Evolutionary conservation across 768 basidiomycete genomes (phyloP), one percentile per base, ranked within the genome.

Genomic region (Boletus bicolor): DNA sequence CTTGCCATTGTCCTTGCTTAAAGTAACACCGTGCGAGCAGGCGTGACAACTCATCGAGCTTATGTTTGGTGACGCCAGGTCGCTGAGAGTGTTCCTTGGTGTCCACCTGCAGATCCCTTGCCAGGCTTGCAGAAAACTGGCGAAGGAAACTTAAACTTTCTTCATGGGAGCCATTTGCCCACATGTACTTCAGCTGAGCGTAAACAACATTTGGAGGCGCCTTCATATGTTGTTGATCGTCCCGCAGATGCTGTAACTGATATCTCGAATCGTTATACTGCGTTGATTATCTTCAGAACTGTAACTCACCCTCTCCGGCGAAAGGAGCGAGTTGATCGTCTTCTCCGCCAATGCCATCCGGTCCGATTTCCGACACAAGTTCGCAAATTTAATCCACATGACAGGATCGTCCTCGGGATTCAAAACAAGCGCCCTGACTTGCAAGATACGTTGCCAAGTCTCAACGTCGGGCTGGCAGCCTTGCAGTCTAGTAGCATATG

Each of bases 311-410:
- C 82, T 75, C 51, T 89, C 88, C 5, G 88, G 87, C 10, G 88
- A 85, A 32, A 97, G 76, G 1, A 99, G 73, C 0, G 93, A 96
- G 60, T 94, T 91, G 65, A 99, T 89, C 0, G 96, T 97, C 75
- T 98, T 98, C 63, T 98, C 94, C 0, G 96, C 95, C 48, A 99
- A 76, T n/a, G 82, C 81, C 83, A 98, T 91, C 6, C 97, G 85
- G 48, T 96, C 93, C 17, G 85, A 90, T 73, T 96, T 96, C 49
- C 97, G 91, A 68, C 97, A 98, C 1, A 98, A 77, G 65, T 99
- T 98, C 3, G 96, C 93, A 66, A 99, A 98, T 73, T 97, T 94
- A 73, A 99, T 97, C 94, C 95, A 98, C 86, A 97, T 98, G 44
- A 90, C 83, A 43, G 91, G 92, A 68, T 98, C 94, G 59, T 97